phyloP scores from a whole-genome alignment of 352 stramenopile genomes.

The Blastocystis sp. region DNA sequence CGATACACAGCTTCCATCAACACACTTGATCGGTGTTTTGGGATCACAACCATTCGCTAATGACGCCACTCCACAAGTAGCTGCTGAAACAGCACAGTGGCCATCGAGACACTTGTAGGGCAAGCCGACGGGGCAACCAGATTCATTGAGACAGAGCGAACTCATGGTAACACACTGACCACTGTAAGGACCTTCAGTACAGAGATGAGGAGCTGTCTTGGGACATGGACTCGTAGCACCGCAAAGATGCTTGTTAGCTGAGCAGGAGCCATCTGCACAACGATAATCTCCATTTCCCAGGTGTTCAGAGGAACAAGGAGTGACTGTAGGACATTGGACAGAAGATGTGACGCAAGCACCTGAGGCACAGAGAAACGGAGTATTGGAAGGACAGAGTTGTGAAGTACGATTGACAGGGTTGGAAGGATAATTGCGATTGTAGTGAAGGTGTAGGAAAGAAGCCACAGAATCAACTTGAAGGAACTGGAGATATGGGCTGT shows the following conservation, averaged over 20 bases:
- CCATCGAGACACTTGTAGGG: slow-evolving; percentile 13
- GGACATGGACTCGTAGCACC: background rate
- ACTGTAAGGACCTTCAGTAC: background rate
- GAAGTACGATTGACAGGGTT: background rate
- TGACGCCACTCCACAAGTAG: background rate
- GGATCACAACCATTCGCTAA: background rate
- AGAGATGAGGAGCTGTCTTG: background rate
- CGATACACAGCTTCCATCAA: background rate
- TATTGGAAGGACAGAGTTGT: background rate
- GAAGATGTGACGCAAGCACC: slow-evolving; percentile 2
- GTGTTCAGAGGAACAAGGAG: background rate
- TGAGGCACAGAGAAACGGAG: slow-evolving; percentile 33
- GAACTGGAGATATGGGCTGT: slow-evolving; percentile 22
- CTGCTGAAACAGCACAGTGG: background rate
- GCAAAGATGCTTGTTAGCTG: background rate
- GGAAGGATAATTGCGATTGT: background rate
- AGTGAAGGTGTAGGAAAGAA: background rate
- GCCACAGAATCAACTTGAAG: background rate
- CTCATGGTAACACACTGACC: background rate
- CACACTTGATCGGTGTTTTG: background rate
- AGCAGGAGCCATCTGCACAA: slow-evolving; percentile 20
- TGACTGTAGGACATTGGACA: background rate
- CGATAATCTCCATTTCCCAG: slow-evolving; percentile 27
- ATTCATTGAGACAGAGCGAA: background rate
- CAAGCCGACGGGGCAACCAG: background rate